These are phyloP conservation scores for Candida hungchunana DNA, from an alignment of 805 yeast species.

Conservation along the genomic window DNA sequence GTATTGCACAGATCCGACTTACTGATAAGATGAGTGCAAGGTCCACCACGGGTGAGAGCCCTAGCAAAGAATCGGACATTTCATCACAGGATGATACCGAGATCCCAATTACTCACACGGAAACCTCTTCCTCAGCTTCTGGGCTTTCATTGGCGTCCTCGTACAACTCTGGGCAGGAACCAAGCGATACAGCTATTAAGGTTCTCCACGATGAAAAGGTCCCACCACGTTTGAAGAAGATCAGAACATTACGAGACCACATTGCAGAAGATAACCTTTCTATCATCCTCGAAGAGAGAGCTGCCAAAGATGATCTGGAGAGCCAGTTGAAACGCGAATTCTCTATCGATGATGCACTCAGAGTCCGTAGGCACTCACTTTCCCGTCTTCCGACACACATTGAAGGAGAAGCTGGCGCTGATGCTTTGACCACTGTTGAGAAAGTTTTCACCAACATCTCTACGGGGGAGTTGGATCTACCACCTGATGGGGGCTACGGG, in stretches of 20 bases:
- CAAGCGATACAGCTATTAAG: conserved; percentile 1
- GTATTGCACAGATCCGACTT: too few species aligned
- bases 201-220: conserved; percentile 2
- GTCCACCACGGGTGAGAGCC: too few species aligned
- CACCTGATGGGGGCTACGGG: conserved; percentile 67
- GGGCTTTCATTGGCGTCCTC: conserved; percentile 15
- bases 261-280: conserved; percentile 16
- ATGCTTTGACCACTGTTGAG: conserved; percentile 14
- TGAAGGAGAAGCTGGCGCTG: conserved; percentile 1
- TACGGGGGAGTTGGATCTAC: conserved; percentile 33
- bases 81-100: too few species aligned
- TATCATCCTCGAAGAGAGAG: conserved; percentile 10
- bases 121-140: too few species aligned
- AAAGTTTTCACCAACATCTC: conserved; percentile 33
- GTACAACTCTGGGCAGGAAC: conserved; percentile 4
- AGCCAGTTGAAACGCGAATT: conserved; percentile 11
- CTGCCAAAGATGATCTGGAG: conserved; percentile 12
- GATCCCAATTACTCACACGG: too few species aligned
- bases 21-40: too few species aligned
- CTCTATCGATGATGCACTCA: conserved; percentile 17
- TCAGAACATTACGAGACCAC: conserved; percentile 13
- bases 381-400: neutral
- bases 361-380: conserved; percentile 3
- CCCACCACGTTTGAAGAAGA: conserved; percentile 5
- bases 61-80: too few species aligned